phyloP scores from a whole-genome alignment of 2,329 filamentous ascomycete species.

The Pezicula carpinea region DNA sequence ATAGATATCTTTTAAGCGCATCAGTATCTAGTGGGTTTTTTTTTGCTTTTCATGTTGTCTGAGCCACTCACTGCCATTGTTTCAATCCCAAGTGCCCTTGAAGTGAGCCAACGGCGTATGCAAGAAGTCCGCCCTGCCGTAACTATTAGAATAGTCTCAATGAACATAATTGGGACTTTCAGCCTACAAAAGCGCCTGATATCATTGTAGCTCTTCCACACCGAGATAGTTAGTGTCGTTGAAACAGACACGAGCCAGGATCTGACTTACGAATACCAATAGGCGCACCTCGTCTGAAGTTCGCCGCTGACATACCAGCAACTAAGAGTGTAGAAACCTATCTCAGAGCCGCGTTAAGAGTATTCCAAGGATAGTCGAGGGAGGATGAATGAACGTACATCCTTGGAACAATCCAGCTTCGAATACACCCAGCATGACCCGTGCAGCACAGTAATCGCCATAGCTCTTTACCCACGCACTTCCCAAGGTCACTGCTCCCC shows the following conservation, averaged over 20 bases:
- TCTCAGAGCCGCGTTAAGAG: too few species aligned
- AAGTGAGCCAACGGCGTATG: slow-evolving; percentile 1
- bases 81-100: slow-evolving; percentile 4
- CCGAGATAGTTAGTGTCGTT: background rate
- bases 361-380: background rate
- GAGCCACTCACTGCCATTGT: slow-evolving; percentile 6
- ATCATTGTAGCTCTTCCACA: slow-evolving; percentile 3
- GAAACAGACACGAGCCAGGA: background rate
- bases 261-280: slow-evolving; percentile 5
- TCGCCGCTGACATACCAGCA: slow-evolving; percentile 6
- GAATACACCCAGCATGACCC: slow-evolving; percentile 7
- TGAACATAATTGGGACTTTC: too few species aligned
- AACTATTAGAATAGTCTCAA: background rate
- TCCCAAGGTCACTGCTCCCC: slow-evolving; percentile 7
- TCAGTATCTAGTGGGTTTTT: background rate
- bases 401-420: slow-evolving; percentile 7
- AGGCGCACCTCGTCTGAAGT: slow-evolving; percentile 4
- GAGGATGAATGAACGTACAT: background rate
- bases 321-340: slow-evolving; percentile 5
- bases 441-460: slow-evolving; percentile 2
- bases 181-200: slow-evolving; percentile 5
- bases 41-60: background rate
- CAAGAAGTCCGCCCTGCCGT: slow-evolving; percentile 3
- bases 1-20: slow-evolving; percentile 9
- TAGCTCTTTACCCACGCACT: slow-evolving; percentile 7